Percentiles rank a stretch among this genome's conserved stretches.
phyloP scores from a whole-genome alignment of 2,329 filamentous ascomycete species.

The Grosmannia serpens region DNA sequence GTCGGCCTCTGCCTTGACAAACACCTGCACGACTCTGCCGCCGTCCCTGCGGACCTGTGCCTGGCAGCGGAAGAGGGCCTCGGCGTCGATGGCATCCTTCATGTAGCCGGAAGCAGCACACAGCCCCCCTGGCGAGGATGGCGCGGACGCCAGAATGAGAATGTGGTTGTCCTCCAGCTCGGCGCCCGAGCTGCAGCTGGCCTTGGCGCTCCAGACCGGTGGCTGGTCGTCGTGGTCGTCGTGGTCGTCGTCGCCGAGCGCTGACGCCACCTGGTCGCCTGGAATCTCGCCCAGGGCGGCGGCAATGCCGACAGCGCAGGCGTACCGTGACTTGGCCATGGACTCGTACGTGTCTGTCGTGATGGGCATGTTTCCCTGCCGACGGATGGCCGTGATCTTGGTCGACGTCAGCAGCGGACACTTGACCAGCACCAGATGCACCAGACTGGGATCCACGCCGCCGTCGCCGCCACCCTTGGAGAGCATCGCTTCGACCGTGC shows the following conservation, averaged over 20 bases:
- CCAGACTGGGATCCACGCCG: slow-evolving; percentile 9
- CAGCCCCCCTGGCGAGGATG: slow-evolving; percentile 4
- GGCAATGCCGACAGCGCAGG: slow-evolving; percentile 19
- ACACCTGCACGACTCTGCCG: slow-evolving; percentile 18
- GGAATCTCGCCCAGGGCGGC: slow-evolving; percentile 10
- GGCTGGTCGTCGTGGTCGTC: neutral
- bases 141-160: slow-evolving; percentile 18
- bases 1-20: slow-evolving; percentile 21
- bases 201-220: slow-evolving; percentile 17
- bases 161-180: slow-evolving; percentile 21
- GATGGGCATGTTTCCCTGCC: slow-evolving; percentile 12
- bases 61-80: slow-evolving; percentile 9
- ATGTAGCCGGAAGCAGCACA: slow-evolving; percentile 15
- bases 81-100: slow-evolving; percentile 19
- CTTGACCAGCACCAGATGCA: slow-evolving; percentile 15
- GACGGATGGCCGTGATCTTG: slow-evolving; percentile 16
- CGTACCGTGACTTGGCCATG: slow-evolving; percentile 22
- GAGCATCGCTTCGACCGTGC: slow-evolving; percentile 13
- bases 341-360: slow-evolving; percentile 21
- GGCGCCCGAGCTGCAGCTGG: slow-evolving; percentile 21
- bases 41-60: slow-evolving; percentile 11
- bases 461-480: slow-evolving; percentile 9
- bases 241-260: neutral
- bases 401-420: slow-evolving; percentile 18
- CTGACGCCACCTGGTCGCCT: neutral